Conservation (phyloP, 2,329 filamentous ascomycete genomes). For the Botryotinia narcissicola region DNA sequence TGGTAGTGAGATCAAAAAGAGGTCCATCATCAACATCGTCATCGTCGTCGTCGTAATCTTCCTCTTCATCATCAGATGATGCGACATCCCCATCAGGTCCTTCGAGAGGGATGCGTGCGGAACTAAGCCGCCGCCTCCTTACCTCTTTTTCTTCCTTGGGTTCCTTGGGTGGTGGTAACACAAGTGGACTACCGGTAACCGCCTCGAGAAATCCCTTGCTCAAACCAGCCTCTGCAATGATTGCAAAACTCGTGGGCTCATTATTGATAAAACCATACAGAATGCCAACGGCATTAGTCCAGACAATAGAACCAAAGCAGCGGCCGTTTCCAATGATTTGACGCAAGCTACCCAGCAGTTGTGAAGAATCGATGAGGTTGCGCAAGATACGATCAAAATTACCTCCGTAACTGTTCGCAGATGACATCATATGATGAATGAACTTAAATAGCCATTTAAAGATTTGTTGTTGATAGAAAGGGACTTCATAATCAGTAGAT, state of each 20-base stretch:
- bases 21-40: constrained; percentile 40
- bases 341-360: constrained; percentile 74
- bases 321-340: constrained; percentile 76
- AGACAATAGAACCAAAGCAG: constrained; percentile 87
- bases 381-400: constrained; percentile 87
- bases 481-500: constrained; percentile 88
- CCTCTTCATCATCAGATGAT: constrained; percentile 35
- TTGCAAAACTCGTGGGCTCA: constrained; percentile 93
- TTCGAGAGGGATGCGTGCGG: constrained; percentile 11
- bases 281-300: constrained; percentile 91
- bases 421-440: constrained; percentile 91
- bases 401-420: constrained; percentile 63
- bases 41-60: constrained; percentile 24
- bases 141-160: constrained; percentile 21
- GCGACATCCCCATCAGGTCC: constrained; percentile 1
- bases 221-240: constrained; percentile 90
- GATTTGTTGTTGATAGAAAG: constrained; percentile 89
- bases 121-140: constrained; percentile 3
- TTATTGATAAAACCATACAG: constrained; percentile 97
- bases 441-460: constrained; percentile 95
- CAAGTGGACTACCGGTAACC: constrained; percentile 57
- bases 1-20: constrained; percentile 39
- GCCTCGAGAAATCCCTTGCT: constrained; percentile 83
- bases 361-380: constrained; percentile 91
- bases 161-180: constrained; percentile 33